Percentiles rank a stretch among this genome's conserved stretches.
Conservation (phyloP, 2,329 filamentous ascomycete species). For the Trichoderma simmonsii region DNA sequence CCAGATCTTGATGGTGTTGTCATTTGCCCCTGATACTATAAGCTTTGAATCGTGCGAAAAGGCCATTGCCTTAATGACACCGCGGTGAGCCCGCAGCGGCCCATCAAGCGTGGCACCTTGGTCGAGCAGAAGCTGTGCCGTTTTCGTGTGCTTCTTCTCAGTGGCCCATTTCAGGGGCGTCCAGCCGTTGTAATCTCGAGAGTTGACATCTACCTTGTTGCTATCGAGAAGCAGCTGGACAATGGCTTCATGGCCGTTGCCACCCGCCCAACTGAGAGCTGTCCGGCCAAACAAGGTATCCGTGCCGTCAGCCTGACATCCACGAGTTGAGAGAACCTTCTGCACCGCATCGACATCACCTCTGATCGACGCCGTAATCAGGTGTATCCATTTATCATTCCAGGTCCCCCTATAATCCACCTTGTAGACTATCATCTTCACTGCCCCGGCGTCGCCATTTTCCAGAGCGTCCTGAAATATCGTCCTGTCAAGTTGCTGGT, state of each 20-base stretch:
- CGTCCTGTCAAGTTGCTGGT: background rate
- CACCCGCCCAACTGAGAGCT: background rate
- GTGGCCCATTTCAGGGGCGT: background rate
- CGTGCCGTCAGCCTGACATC: no score
- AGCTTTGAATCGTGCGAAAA: background rate
- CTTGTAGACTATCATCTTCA: background rate
- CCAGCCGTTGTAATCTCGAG: background rate
- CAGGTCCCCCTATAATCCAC: no score
- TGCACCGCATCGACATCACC: no score
- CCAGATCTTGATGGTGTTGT: background rate
- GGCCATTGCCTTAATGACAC: background rate
- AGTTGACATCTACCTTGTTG: background rate
- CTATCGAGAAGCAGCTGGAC: background rate
- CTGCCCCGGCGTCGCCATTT: background rate
- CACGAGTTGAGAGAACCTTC: no score
- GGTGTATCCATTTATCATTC: background rate
- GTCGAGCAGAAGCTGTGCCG: background rate
- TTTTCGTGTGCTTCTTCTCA: accelerated
- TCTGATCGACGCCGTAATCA: background rate
- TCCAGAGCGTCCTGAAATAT: background rate
- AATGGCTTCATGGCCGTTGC: background rate
- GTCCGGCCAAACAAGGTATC: background rate
- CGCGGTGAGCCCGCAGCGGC: background rate
- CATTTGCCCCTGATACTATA: background rate
- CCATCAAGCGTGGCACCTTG: background rate